These are phyloP conservation scores for Annulohypoxylon moriforme DNA, from an alignment of 495 filamentous ascomycete genomes.

Conservation along the genomic window DNA sequence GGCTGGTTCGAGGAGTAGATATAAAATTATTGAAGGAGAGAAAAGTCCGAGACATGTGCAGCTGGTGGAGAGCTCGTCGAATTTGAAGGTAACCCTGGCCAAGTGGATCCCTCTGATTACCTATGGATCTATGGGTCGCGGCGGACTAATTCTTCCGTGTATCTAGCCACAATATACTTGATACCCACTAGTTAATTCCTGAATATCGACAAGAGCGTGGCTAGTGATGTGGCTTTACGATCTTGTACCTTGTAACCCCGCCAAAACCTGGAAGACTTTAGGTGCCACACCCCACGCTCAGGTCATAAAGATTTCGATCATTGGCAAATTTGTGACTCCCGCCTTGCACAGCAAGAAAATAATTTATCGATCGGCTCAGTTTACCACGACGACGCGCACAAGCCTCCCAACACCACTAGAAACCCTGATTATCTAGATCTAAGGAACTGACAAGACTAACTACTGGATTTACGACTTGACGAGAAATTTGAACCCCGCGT, in stretches of 20 bases:
- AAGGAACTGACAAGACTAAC: neutral
- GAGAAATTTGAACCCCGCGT: constrained; percentile 30
- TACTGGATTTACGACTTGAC: constrained; percentile 20
- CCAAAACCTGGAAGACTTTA: constrained; percentile 27
- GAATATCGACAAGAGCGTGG: no score
- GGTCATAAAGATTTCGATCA: constrained; percentile 48
- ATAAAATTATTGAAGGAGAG: constrained; percentile 30
- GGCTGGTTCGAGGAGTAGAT: constrained; percentile 19
- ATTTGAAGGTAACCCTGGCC: constrained; percentile 13
- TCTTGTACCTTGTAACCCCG: constrained; percentile 29
- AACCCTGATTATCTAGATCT: neutral
- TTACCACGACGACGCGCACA: constrained; percentile 19
- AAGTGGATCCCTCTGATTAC: constrained; percentile 19
- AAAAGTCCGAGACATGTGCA: constrained; percentile 40
- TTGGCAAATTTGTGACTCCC: constrained; percentile 42
- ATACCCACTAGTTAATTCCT: neutral
- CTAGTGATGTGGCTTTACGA: neutral
- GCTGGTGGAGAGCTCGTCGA: constrained; percentile 30
- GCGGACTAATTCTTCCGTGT: constrained; percentile 28
- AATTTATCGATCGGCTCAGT: constrained; percentile 6
- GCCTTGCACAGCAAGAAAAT: constrained; percentile 17
- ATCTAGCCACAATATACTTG: constrained; percentile 10
- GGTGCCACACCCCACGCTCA: constrained; percentile 46
- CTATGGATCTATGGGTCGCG: neutral
- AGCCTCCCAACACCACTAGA: neutral